These are phyloP conservation scores for Pseudogymnoascus sp. DNA, from an alignment of 2,329 filamentous ascomycete species.

Conservation along the genomic window DNA sequence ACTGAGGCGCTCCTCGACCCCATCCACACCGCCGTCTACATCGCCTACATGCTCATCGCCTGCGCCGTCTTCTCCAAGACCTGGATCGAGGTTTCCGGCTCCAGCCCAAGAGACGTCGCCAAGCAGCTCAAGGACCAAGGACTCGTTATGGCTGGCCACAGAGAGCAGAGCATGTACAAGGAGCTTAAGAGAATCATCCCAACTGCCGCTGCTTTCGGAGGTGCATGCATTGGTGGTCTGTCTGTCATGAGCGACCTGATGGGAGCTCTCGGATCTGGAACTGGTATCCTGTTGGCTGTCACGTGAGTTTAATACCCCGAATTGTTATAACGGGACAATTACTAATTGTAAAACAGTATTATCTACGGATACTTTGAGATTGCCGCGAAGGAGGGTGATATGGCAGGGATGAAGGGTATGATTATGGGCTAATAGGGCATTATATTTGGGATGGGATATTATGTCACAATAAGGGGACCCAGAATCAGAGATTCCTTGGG, in stretches of 20 bases:
- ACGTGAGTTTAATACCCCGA: constrained; percentile 61
- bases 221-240: constrained; percentile 96
- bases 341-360: constrained; percentile 51
- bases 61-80: constrained; percentile 99
- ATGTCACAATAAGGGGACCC: background rate
- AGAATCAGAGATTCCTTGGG: background rate
- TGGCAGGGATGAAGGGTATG: constrained; percentile 71
- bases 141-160: constrained; percentile 97
- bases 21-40: constrained; percentile 92
- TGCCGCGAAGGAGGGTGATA: constrained; percentile 94
- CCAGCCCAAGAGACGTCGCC: constrained; percentile 92
- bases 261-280: constrained; percentile 91
- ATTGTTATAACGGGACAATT: constrained; percentile 25
- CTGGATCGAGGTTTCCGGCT: constrained; percentile 99
- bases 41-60: constrained; percentile 94
- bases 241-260: constrained; percentile 93
- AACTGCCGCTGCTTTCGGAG: constrained; percentile 94
- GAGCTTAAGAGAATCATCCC: constrained; percentile 99
- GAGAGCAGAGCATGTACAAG: constrained; percentile 99
- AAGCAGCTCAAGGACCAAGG: constrained; percentile 99
- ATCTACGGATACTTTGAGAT: constrained; percentile 99
- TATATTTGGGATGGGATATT: constrained; percentile 9
- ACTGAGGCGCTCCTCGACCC: constrained; percentile 94
- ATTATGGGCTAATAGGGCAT: constrained; percentile 50
- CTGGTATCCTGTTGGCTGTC: constrained; percentile 94